Evolutionary conservation across 139 green algal genomes (phyloP).

Genomic region (Zygnema cylindricum): DNA sequence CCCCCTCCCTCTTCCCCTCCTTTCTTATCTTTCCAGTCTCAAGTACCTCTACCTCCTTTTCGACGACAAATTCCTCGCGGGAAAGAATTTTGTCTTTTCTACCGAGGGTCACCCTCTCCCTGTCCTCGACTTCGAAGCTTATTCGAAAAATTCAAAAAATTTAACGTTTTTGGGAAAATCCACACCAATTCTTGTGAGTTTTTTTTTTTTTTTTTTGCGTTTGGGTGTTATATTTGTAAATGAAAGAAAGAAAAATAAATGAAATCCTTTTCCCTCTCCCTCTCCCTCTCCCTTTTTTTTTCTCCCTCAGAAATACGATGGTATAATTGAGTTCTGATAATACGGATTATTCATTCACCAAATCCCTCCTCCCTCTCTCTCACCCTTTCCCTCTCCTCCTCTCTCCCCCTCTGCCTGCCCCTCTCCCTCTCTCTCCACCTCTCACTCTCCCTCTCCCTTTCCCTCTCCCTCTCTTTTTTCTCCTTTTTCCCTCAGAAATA

Average conservation of each 20-base stretch:
- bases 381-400: not conserved
- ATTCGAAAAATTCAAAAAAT: no score
- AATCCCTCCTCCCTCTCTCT: no score
- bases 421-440: not conserved
- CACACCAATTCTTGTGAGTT: no score
- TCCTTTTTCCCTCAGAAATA: not conserved
- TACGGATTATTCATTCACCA: no score
- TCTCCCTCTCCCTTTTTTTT: no score
- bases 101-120: conserved; percentile 35
- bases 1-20: not conserved
- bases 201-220: not conserved
- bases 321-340: no score
- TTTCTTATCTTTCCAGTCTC: not conserved
- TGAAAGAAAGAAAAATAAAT: no score
- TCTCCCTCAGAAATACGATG: no score
- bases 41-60: conserved; percentile 50
- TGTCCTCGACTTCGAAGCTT: not conserved
- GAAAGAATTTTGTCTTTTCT: conserved; percentile 35
- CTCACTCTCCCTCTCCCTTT: not conserved
- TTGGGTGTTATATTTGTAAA: no score
- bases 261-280: no score
- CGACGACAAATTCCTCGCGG: conserved; percentile 2
- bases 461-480: not conserved
- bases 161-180: no score
- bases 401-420: no score